Evolutionary conservation across 192 early-diverging fungal genomes (phyloP), one percentile per base, ranked within the genome.

Genomic region (Coemansia sp.): DNA sequence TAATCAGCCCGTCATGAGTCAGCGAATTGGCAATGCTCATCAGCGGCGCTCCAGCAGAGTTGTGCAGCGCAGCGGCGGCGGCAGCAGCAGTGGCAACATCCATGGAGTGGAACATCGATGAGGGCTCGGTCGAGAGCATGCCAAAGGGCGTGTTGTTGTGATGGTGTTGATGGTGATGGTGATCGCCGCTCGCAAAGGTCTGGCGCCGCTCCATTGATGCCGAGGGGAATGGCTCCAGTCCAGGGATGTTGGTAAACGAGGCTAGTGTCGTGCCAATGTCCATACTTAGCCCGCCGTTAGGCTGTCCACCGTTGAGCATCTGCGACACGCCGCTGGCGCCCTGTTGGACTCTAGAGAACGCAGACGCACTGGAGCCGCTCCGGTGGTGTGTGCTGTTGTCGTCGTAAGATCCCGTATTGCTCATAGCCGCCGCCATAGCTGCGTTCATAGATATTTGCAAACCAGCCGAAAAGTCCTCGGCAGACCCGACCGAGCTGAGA

Each of bases 361-460:
- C 78, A 3, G 78, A 81, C 18, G 72, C 53, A 31, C 18, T 63
- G 37, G 76, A 57, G 31, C 65, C 31, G 62, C 65, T 67, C 24
- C 72, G 60, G 60, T 71, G 62, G 51, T 66, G 63, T 42, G 46
- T 26, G 42, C 28, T 46, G 48, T 5, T 26, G 14, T 66, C 56
- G 64, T 80, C 72, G 31, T 63, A 80, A 33, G 72, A 38, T 10
- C 48, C 48, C 24, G 48, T 53, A 14, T 26, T 51, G 48, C 24
- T 51, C 60, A 74, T 75, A 0, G 73, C 68, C 0, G 67, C 71
- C 1, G 61, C 64, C 10, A 67, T 66, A 9, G 50, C 67, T 7
- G 77, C 72, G 59, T 81, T 81, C 78, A 81, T 81, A 1, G 69
- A 63, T 42, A 81, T 81, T 35, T 81, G 73, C 9, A 81, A 65